A percentile compares a stretch with the other conserved stretches of the same genome.
These are phyloP conservation scores for Elsinoe necatrix DNA, from an alignment of 2,329 filamentous ascomycete species.

Conservation along the genomic window DNA sequence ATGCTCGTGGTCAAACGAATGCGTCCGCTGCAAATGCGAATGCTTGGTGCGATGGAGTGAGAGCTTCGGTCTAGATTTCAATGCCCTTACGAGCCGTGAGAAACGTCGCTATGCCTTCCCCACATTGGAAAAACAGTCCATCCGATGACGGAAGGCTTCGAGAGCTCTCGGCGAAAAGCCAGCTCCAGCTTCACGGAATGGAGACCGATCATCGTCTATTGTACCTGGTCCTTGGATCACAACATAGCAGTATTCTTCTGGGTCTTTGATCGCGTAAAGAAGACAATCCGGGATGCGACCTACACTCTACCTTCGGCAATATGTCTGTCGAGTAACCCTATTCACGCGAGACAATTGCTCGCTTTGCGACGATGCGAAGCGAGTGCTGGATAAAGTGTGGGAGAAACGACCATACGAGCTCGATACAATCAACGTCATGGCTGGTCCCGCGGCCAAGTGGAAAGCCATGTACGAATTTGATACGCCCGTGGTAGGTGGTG, in stretches of 20 bases:
- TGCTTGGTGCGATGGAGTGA: too few species aligned
- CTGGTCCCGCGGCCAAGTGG: conserved; percentile 55
- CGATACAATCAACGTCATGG: conserved; percentile 61
- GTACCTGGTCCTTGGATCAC: not conserved
- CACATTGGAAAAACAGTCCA: not conserved
- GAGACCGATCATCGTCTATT: not conserved
- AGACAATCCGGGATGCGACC: conserved; percentile 10
- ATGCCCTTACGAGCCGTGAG: not conserved
- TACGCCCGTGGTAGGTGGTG: conserved; percentile 59
- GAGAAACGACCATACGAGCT: conserved; percentile 59
- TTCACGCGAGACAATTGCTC: conserved; percentile 67
- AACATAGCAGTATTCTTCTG: not conserved
- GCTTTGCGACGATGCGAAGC: conserved; percentile 60
- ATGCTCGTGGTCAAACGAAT: too few species aligned
- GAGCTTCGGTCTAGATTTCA: not conserved
- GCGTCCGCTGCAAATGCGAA: not conserved
- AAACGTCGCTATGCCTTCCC: not conserved
- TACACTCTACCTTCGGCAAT: conserved; percentile 29
- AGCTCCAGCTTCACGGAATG: not conserved
- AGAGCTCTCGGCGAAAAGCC: not conserved
- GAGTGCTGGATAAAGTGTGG: conserved; percentile 60
- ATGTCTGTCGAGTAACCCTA: conserved; percentile 54
- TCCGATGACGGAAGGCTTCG: not conserved
- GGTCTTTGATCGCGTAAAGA: not conserved
- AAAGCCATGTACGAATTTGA: conserved; percentile 71